Percentiles rank a stretch among this genome's conserved stretches.
Conservation (phyloP, 495 filamentous ascomycete genomes). For the Penicillium pancosmium region DNA sequence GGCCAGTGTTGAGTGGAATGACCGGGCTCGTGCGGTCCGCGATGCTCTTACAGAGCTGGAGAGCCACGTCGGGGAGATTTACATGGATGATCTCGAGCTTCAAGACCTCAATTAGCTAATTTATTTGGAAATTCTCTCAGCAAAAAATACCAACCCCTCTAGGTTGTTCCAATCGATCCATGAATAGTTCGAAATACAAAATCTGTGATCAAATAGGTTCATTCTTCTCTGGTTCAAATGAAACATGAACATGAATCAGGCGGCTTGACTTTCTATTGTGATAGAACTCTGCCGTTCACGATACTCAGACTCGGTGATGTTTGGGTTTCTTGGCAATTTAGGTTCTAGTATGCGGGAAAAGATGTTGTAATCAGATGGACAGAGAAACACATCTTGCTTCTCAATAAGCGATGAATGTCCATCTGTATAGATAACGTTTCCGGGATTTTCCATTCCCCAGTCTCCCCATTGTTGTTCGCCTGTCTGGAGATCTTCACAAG, state of each 20-base stretch:
- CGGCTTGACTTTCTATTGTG: background rate
- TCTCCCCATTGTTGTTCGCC: slow-evolving; percentile 13
- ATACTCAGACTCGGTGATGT: slow-evolving; percentile 1
- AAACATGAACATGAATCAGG: background rate
- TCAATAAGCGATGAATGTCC: slow-evolving; percentile 2
- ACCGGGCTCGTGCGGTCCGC: slow-evolving; percentile 1
- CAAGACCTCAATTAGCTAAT: no score
- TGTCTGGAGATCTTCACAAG: slow-evolving; percentile 3
- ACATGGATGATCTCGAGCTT: background rate
- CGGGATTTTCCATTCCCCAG: slow-evolving; percentile 14
- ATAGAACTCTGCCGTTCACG: background rate
- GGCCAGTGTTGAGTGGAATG: slow-evolving; percentile 6
- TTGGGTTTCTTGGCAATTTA: background rate
- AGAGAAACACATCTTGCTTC: slow-evolving; percentile 14
- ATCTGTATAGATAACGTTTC: slow-evolving; percentile 8
- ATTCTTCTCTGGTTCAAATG: background rate
- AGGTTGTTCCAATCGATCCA: slow-evolving; percentile 1
- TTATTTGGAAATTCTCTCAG: no score
- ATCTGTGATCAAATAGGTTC: background rate
- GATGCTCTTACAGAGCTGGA: slow-evolving; percentile 5
- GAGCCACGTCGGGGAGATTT: background rate
- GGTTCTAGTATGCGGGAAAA: background rate
- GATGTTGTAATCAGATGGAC: slow-evolving; percentile 6
- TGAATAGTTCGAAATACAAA: no score
- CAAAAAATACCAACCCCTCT: background rate